Conservation (phyloP, 345 rosid species). For the Eucalyptus sp. region DNA sequence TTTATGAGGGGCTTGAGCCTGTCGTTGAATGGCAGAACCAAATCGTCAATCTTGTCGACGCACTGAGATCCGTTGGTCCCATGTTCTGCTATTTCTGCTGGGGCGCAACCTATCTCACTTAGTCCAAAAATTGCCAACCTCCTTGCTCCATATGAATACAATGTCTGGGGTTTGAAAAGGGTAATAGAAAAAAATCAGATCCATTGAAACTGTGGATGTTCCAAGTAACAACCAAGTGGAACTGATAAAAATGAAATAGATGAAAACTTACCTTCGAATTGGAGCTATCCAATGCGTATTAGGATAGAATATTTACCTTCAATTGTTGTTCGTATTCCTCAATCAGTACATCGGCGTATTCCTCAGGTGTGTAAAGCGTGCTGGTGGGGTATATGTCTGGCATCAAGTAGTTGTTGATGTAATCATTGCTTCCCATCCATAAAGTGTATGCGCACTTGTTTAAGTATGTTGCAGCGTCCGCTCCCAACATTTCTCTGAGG, state of each 20-base stretch:
- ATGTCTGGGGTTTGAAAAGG: background rate
- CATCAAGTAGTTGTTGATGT: conserved; percentile 19
- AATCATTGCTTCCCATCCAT: conserved; percentile 23
- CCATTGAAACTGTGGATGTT: background rate
- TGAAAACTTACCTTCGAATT: background rate
- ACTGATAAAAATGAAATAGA: background rate
- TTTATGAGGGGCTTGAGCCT: conserved; percentile 4
- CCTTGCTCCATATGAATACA: conserved; percentile 18
- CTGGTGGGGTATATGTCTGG: conserved; percentile 8
- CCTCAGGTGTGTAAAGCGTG: background rate
- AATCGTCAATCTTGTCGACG: background rate
- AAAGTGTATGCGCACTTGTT: conserved; percentile 17
- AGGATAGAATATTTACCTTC: background rate
- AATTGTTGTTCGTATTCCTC: conserved; percentile 10
- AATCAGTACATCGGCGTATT: conserved; percentile 5
- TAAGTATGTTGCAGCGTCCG: background rate
- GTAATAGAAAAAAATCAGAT: background rate
- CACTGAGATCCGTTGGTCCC: conserved; percentile 5
- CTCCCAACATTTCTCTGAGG: background rate
- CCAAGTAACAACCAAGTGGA: background rate
- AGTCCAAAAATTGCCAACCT: conserved; percentile 20
- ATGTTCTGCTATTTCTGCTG: background rate
- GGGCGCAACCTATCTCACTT: conserved; percentile 14
- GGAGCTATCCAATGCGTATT: background rate
- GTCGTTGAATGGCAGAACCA: conserved; percentile 1